Evolutionary conservation across 2,329 filamentous ascomycete genomes (phyloP).

Genomic region (Calonectria crousiana): DNA sequence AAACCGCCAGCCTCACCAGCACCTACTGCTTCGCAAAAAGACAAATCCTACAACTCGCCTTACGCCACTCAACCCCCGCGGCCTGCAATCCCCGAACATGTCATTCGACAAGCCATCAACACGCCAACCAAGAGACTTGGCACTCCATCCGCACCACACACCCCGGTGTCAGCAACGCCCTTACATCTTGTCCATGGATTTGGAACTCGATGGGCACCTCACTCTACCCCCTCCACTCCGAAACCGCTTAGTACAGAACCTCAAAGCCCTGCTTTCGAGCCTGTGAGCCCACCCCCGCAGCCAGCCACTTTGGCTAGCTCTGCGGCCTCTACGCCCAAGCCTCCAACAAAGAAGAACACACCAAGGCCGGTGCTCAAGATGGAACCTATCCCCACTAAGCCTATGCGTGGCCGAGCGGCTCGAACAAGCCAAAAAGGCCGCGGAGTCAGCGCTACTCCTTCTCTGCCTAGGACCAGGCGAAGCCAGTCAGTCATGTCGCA

Average conservation of each 20-base stretch:
- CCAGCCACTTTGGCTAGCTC: slow-evolving; percentile 52
- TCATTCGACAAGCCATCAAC: slow-evolving; percentile 54
- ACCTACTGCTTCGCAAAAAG: slow-evolving; percentile 41
- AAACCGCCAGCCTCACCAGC: slow-evolving; percentile 40
- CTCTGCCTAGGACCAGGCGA: slow-evolving; percentile 50
- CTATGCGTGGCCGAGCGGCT: slow-evolving; percentile 50
- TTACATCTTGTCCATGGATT: slow-evolving; percentile 49
- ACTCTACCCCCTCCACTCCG: slow-evolving; percentile 70
- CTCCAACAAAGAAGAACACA: slow-evolving; percentile 48
- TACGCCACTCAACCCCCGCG: slow-evolving; percentile 49
- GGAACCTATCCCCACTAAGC: slow-evolving; percentile 39
- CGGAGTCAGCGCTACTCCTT: slow-evolving; percentile 51
- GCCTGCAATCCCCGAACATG: slow-evolving; percentile 56
- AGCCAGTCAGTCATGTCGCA: slow-evolving; percentile 62
- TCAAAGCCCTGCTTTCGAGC: slow-evolving; percentile 68
- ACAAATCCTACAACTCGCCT: slow-evolving; percentile 45
- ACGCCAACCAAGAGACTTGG: slow-evolving; percentile 50
- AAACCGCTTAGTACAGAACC: slow-evolving; percentile 51
- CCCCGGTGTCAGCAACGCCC: slow-evolving; percentile 48
- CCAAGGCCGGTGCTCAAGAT: slow-evolving; percentile 45
- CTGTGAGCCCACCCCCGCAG: slow-evolving; percentile 66
- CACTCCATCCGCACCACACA: slow-evolving; percentile 50
- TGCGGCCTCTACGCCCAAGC: slow-evolving; percentile 44
- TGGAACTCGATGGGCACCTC: slow-evolving; percentile 71
- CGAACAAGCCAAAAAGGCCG: slow-evolving; percentile 52